Evolutionary conservation across 345 rosid genomes (phyloP), one percentile per base, ranked within the genome.

Genomic region (Syzygium aromaticum): DNA sequence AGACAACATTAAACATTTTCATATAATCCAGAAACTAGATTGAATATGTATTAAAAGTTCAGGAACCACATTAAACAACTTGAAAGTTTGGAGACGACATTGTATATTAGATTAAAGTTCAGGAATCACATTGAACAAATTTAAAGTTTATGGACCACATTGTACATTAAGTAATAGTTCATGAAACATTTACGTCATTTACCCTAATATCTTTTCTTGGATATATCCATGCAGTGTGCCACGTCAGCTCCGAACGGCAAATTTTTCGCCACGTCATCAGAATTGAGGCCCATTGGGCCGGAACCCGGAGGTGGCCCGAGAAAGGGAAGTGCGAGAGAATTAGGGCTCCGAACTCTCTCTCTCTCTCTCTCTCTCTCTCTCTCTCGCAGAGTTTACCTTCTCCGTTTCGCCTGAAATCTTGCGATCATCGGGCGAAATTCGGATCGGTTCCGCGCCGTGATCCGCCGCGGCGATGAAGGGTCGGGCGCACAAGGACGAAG

Each of bases 381-480:
- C 78, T 30, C 46, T 4, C 11, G 1, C 78, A 8, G 27, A 38
- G 49, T 19, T 7, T 7, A 19, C 49, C 49, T 73, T 21, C 57
- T 77, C 52, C 16, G 56, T 46, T 86, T n/a, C 2, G 51, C 54
- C 52, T 85, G 15, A 56, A 43, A 43, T 33, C 43, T 77, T 59
- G 40, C 84, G 87, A 59, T 53, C 7, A 6, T 0, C 85, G 12
- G 40, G 17, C 52, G 28, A 16, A 59, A n/a, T 49, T 51, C 80
- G 49, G 33, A 38, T 25, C 21, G 16, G 33, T 83, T 83, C 8
- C 51, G 5, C 0, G 49, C 49, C 3, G 82, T 38, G 40, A 78
- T 57, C 12, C 15, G 57, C 6, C 6, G 51, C 28, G 77, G 51
- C n/a, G 51, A 95, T 92, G 97, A 94, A 90, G 93, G 89, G 88